A percentile compares a stretch with the other conserved stretches of the same genome.
These are phyloP conservation scores for Cichorium intybus DNA, from an alignment of 140 eudicot species.

Conservation along the genomic window DNA sequence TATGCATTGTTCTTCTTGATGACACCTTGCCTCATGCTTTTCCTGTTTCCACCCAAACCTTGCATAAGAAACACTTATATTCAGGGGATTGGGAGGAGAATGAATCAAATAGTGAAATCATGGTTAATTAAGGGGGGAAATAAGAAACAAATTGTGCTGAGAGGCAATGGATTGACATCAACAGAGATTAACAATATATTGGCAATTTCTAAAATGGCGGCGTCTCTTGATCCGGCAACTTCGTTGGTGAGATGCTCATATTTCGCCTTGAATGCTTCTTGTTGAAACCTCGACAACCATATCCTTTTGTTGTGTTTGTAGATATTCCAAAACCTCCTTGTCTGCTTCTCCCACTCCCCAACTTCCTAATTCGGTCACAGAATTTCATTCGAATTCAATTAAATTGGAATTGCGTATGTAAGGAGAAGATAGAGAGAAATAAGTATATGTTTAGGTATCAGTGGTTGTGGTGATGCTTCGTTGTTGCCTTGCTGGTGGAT, in stretches of 20 bases:
- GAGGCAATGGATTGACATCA: slow-evolving; percentile 36
- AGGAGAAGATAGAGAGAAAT: neutral
- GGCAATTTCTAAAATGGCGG: slow-evolving; percentile 80
- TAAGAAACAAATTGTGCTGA: neutral
- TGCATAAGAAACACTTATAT: neutral
- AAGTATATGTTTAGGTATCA: no score
- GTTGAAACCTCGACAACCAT: slow-evolving; percentile 78
- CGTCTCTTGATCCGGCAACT: slow-evolving; percentile 35
- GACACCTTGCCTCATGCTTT: slow-evolving; percentile 23
- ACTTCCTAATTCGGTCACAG: no score
- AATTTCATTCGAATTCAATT: neutral
- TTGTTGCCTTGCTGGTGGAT: no score
- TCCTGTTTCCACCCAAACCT: slow-evolving; percentile 25
- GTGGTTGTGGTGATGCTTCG: no score
- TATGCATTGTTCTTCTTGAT: slow-evolving; percentile 13
- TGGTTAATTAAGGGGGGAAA: neutral
- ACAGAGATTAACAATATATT: slow-evolving; percentile 66
- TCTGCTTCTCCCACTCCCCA: no score
- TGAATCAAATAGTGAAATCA: neutral
- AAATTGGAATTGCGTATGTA: no score
- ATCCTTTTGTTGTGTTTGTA: slow-evolving; percentile 60
- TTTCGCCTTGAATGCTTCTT: slow-evolving; percentile 83
- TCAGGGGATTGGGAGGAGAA: no score
- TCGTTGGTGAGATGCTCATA: slow-evolving; percentile 77
- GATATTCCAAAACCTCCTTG: no score